Evolutionary conservation across 2,329 filamentous ascomycete species (phyloP).

Genomic region (Tothia fuscella): DNA sequence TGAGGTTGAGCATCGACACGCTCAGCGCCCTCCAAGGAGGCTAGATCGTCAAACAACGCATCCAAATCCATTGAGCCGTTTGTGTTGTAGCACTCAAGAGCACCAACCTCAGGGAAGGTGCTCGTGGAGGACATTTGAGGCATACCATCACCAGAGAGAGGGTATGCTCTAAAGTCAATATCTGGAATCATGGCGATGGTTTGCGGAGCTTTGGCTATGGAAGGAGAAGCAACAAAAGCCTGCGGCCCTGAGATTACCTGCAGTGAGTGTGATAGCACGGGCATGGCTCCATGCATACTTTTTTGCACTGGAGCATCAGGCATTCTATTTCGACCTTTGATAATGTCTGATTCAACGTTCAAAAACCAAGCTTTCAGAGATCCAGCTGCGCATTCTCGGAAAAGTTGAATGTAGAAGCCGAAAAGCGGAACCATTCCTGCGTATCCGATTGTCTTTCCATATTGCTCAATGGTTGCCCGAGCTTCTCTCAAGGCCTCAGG

Average conservation of each 20-base stretch:
- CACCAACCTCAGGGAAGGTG: too few species aligned
- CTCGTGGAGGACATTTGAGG: not conserved
- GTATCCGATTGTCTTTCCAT: constrained; percentile 16
- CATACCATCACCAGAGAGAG: not conserved
- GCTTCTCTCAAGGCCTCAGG: constrained; percentile 6
- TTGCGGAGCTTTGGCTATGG: too few species aligned
- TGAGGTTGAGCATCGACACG: constrained; percentile 40
- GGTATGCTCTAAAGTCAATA: not conserved
- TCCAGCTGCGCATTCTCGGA: not conserved
- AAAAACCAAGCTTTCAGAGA: too few species aligned
- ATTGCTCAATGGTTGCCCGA: constrained; percentile 11
- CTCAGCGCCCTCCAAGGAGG: constrained; percentile 42
- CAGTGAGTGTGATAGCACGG: too few species aligned
- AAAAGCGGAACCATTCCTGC: constrained; percentile 19
- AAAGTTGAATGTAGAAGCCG: not conserved
- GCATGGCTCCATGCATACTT: too few species aligned
- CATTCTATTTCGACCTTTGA: too few species aligned
- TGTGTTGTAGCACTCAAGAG: constrained; percentile 20
- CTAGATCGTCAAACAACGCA: constrained; percentile 46
- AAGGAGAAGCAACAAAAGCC: too few species aligned
- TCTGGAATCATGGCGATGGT: too few species aligned
- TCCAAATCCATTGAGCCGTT: constrained; percentile 31
- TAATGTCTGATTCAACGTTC: too few species aligned
- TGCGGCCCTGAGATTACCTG: too few species aligned
- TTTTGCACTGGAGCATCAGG: too few species aligned